These are phyloP conservation scores for Geranium brycei DNA, from an alignment of 345 rosid genomes.

Conservation along the genomic window DNA sequence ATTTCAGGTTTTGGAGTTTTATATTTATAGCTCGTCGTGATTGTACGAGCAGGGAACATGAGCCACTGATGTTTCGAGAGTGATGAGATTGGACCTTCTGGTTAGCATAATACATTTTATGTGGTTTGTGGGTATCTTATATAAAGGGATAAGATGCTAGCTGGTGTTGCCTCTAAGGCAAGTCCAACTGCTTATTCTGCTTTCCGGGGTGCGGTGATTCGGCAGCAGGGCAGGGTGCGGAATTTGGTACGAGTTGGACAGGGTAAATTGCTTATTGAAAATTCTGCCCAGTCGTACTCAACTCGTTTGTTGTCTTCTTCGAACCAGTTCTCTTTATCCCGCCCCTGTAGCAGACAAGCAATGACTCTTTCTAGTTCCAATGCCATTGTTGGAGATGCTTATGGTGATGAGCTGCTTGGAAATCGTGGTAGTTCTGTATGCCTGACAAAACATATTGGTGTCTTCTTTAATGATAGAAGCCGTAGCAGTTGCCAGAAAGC, in stretches of 20 bases:
- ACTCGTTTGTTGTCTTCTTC: constrained; percentile 12
- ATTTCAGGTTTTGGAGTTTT: constrained; percentile 8
- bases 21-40: too few relatives aligned
- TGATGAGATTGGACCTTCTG: constrained; percentile 10
- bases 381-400: constrained; percentile 52
- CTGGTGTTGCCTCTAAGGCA: constrained; percentile 34
- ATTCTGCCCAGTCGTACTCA: constrained; percentile 14
- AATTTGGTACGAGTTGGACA: constrained; percentile 3
- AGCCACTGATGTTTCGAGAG: constrained; percentile 6
- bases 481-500: constrained; percentile 27
- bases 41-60: neutral
- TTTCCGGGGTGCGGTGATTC: constrained; percentile 18
- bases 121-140: constrained; percentile 8
- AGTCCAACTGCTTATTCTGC: constrained; percentile 31
- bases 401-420: constrained; percentile 45
- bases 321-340: constrained; percentile 10
- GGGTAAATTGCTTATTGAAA: constrained; percentile 10
- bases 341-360: constrained; percentile 16
- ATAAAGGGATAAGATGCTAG: constrained; percentile 39
- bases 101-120: constrained; percentile 3
- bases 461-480: constrained; percentile 32
- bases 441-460: constrained; percentile 40
- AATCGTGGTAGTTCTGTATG: constrained; percentile 44
- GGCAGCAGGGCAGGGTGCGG: constrained; percentile 8
- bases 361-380: constrained; percentile 70